phyloP scores from a whole-genome alignment of 768 basidiomycete species.

The Tylopilus sp. region DNA sequence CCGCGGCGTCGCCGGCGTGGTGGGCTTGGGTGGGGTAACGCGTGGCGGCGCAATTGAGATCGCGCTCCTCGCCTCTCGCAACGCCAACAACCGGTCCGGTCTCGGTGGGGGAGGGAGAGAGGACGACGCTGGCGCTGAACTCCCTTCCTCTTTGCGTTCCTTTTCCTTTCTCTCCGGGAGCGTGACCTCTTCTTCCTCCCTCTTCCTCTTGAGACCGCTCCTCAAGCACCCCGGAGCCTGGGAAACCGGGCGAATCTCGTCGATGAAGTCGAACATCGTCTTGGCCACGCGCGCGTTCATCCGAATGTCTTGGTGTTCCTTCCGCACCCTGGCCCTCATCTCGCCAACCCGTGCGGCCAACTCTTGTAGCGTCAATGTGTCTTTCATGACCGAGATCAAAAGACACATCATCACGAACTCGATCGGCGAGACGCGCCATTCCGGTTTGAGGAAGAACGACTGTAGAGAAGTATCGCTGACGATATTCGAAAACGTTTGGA shows the following conservation, averaged over 20 bases:
- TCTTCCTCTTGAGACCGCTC: slow-evolving; percentile 20
- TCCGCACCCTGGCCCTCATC: slow-evolving; percentile 57
- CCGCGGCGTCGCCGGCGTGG: slow-evolving; percentile 3
- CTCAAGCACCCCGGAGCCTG: background rate
- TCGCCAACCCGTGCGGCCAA: slow-evolving; percentile 43
- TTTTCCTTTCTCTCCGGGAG: slow-evolving; percentile 11
- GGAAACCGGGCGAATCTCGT: slow-evolving; percentile 13
- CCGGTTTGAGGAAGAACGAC: slow-evolving; percentile 37
- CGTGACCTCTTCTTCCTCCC: slow-evolving; percentile 19
- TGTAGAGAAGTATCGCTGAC: slow-evolving; percentile 35
- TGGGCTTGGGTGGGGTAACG: slow-evolving; percentile 2
- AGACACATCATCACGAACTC: slow-evolving; percentile 61
- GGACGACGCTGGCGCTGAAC: background rate
- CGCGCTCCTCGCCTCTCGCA: slow-evolving; percentile 18
- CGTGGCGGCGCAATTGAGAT: slow-evolving; percentile 15
- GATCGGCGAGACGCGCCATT: slow-evolving; percentile 58
- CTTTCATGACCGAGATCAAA: slow-evolving; percentile 51
- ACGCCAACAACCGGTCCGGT: slow-evolving; percentile 16
- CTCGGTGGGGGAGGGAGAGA: slow-evolving; percentile 12
- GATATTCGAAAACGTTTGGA: slow-evolving; percentile 45
- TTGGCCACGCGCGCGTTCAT: slow-evolving; percentile 57
- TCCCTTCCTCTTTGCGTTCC: slow-evolving; percentile 11
- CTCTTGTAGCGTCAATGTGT: slow-evolving; percentile 34
- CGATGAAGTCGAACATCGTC: slow-evolving; percentile 53
- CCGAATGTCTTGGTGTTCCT: slow-evolving; percentile 59